Evolutionary conservation across 2,329 filamentous ascomycete species (phyloP).

Genomic region (Xylaria sp.): DNA sequence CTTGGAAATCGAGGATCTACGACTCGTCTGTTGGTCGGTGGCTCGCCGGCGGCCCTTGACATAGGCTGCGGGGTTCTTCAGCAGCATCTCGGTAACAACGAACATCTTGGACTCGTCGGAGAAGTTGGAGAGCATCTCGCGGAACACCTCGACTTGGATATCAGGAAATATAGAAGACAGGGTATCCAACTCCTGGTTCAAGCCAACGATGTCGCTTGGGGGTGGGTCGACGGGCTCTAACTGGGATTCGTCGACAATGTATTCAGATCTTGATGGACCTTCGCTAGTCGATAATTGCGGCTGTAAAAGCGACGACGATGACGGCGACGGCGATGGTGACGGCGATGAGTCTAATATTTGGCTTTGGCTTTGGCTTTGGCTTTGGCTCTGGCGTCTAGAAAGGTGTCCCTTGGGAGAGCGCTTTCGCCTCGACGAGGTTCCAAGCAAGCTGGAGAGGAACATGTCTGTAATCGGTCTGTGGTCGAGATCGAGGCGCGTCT

Average conservation of each 20-base stretch:
- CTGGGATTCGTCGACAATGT: constrained; percentile 66
- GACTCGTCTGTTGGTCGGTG: constrained; percentile 42
- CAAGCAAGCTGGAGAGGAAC: constrained; percentile 44
- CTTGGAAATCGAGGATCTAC: constrained; percentile 57
- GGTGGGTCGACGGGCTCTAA: constrained; percentile 60
- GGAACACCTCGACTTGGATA: constrained; percentile 83
- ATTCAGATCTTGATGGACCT: constrained; percentile 50
- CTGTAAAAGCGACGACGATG: constrained; percentile 18
- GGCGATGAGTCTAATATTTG: constrained; percentile 35
- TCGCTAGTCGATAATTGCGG: constrained; percentile 37
- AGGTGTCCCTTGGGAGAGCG: constrained; percentile 35
- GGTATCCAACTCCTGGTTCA: constrained; percentile 75
- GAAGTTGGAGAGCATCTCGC: constrained; percentile 80
- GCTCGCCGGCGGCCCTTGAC: constrained; percentile 73
- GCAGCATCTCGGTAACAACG: constrained; percentile 78
- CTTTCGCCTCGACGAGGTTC: constrained; percentile 40
- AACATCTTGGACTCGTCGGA: constrained; percentile 80
- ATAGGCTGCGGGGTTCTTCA: constrained; percentile 76
- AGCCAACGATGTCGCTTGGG: constrained; percentile 70
- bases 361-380: too few species aligned
- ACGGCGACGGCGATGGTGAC: constrained; percentile 21
- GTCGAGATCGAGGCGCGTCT: constrained; percentile 31
- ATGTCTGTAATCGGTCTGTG: constrained; percentile 38
- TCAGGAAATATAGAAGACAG: constrained; percentile 81
- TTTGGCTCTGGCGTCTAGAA: constrained; percentile 33